Evolutionary conservation across 805 yeast species (phyloP).

Genomic region (Wickerhamomyces silvicola): DNA sequence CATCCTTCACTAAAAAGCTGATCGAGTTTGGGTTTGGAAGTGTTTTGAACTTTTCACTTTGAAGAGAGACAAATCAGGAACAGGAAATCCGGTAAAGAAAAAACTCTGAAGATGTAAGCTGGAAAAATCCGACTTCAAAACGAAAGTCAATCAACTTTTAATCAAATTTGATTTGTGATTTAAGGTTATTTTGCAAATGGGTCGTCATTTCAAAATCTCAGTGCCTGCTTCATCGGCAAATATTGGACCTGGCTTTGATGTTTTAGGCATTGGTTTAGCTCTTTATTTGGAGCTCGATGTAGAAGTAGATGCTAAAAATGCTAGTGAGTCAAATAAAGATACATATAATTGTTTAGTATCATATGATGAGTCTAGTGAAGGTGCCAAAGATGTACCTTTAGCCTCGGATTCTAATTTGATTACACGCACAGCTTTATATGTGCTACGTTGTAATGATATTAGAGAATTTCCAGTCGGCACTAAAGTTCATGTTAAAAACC

Average conservation of each 20-base stretch:
- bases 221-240: constrained; percentile 98
- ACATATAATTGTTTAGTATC: constrained; percentile 63
- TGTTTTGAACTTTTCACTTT: too few species aligned
- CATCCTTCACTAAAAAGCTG: too few species aligned
- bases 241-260: constrained; percentile 98
- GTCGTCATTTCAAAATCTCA: constrained; percentile 50
- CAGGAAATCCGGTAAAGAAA: too few species aligned
- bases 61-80: too few species aligned
- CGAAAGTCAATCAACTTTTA: not conserved
- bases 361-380: constrained; percentile 68
- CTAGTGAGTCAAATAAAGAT: constrained; percentile 44
- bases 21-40: too few species aligned
- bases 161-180: too few species aligned
- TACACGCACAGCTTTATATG: constrained; percentile 89
- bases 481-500: constrained; percentile 71
- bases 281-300: constrained; percentile 69
- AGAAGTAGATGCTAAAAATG: constrained; percentile 44
- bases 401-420: constrained; percentile 75
- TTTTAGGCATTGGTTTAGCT: constrained; percentile 83
- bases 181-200: too few species aligned
- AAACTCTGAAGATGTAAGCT: too few species aligned
- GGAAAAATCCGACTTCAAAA: too few species aligned
- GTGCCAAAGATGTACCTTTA: constrained; percentile 75
- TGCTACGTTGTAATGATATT: constrained; percentile 75
- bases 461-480: constrained; percentile 81